Percentiles rank a stretch among this genome's conserved stretches.
Evolutionary conservation across 2,329 filamentous ascomycete genomes (phyloP).

Genomic region (Pyrenochaeta sp.): DNA sequence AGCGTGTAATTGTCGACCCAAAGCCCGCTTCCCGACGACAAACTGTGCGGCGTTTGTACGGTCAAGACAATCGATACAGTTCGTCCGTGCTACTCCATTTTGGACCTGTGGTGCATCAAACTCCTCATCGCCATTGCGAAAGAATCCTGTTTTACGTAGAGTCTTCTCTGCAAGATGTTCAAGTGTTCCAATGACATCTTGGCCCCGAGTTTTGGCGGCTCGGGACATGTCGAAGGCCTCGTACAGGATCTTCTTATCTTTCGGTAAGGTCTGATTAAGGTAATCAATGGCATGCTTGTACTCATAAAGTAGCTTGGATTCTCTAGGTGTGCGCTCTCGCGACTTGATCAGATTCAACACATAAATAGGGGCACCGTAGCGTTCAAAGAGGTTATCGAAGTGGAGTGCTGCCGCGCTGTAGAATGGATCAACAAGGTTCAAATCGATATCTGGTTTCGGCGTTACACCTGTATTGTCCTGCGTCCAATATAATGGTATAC

Average conservation of each 20-base stretch:
- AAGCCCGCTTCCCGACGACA: slow-evolving; percentile 91
- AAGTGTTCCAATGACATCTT: slow-evolving; percentile 92
- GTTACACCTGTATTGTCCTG: slow-evolving; percentile 95
- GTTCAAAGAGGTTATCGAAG: slow-evolving; percentile 92
- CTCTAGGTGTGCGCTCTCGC: slow-evolving; percentile 85
- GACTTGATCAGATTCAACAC: slow-evolving; percentile 88
- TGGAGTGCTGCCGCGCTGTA: slow-evolving; percentile 92
- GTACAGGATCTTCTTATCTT: slow-evolving; percentile 86
- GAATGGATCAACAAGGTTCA: slow-evolving; percentile 96
- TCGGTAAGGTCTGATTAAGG: slow-evolving; percentile 90
- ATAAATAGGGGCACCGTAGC: slow-evolving; percentile 92
- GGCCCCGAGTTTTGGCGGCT: slow-evolving; percentile 86
- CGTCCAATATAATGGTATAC: slow-evolving; percentile 96
- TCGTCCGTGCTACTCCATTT: slow-evolving; percentile 92
- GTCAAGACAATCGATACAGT: slow-evolving; percentile 97
- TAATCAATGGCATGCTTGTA: slow-evolving; percentile 89
- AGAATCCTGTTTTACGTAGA: slow-evolving; percentile 86
- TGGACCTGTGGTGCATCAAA: slow-evolving; percentile 75
- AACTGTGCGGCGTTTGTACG: slow-evolving; percentile 98
- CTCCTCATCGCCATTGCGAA: slow-evolving; percentile 84
- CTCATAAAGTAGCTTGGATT: slow-evolving; percentile 88
- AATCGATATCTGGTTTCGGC: slow-evolving; percentile 93
- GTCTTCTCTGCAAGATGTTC: slow-evolving; percentile 91
- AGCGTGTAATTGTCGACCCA: slow-evolving; percentile 91
- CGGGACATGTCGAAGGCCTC: slow-evolving; percentile 98